Percentiles rank a stretch among this genome's conserved stretches.
Conservation (phyloP, 345 rosid species). For the Ricinus communis region DNA sequence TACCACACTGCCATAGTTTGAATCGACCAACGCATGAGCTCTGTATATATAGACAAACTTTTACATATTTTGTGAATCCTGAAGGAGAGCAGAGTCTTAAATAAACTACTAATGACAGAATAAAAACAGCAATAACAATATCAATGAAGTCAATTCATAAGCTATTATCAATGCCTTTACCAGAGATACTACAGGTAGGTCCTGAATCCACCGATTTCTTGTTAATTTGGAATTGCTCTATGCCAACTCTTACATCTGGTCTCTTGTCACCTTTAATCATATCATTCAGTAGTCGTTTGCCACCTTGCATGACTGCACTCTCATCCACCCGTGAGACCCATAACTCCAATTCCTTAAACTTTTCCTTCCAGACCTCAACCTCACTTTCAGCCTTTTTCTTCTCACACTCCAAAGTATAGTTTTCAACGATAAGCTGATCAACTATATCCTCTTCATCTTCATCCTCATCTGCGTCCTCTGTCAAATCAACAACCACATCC, state of each 20-base stretch:
- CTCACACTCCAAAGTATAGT: conserved; percentile 42
- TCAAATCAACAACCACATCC: conserved; percentile 37
- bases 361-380: conserved; percentile 50
- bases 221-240: background rate
- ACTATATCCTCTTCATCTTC: conserved; percentile 33
- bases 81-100: background rate
- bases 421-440: conserved; percentile 48
- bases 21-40: background rate
- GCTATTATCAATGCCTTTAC: conserved; percentile 19
- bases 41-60: too few species aligned
- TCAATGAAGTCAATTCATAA: conserved; percentile 11
- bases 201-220: conserved; percentile 5
- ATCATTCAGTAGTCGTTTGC: conserved; percentile 17
- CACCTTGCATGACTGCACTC: conserved; percentile 9
- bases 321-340: conserved; percentile 24
- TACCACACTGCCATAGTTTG: background rate
- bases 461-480: conserved; percentile 28
- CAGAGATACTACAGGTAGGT: background rate
- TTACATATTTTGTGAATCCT: too few species aligned
- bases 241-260: background rate
- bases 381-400: conserved; percentile 50
- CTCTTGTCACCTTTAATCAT: background rate
- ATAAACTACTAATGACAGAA: background rate
- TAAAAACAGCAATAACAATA: background rate
- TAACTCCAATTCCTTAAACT: conserved; percentile 46